Evolutionary conservation across 2,329 filamentous ascomycete genomes (phyloP).

Genomic region (Myriosclerotinia scirpicola): DNA sequence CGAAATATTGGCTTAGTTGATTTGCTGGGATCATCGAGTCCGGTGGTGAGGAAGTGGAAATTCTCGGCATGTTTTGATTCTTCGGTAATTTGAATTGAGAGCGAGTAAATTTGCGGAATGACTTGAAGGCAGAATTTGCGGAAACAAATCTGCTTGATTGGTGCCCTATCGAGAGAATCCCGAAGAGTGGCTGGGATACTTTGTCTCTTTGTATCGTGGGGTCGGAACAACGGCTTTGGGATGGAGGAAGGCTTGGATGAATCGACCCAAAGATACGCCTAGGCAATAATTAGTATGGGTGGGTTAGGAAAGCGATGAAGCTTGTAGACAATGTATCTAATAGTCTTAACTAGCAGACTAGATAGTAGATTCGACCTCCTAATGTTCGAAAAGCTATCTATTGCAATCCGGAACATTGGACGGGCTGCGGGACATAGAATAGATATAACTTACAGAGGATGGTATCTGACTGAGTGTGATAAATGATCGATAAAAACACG

Average conservation of each 20-base stretch:
- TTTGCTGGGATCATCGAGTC: not conserved
- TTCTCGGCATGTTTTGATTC: constrained; percentile 14
- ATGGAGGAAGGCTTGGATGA: not conserved
- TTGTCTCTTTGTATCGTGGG: not conserved
- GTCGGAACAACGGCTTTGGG: not conserved
- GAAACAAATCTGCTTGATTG: constrained; percentile 1
- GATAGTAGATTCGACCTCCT: too few relatives aligned
- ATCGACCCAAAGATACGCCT: constrained; percentile 11
- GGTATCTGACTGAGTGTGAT: constrained; percentile 12
- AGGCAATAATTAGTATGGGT: not conserved
- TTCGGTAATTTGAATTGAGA: not conserved
- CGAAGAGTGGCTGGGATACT: not conserved
- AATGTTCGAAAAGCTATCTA: too few relatives aligned
- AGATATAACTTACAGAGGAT: not conserved
- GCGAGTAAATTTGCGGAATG: not conserved
- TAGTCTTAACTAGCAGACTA: too few relatives aligned
- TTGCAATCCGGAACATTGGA: too few relatives aligned
- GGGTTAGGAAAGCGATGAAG: not conserved
- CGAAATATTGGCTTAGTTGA: not conserved
- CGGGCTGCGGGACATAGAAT: too few relatives aligned
- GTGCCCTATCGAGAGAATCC: not conserved
- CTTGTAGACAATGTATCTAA: too few relatives aligned
- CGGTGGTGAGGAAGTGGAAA: constrained; percentile 8
- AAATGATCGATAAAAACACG: constrained; percentile 1
- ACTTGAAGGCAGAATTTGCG: constrained; percentile 15